A percentile compares a stretch with the other conserved stretches of the same genome.
Evolutionary conservation across 176 grass and related monocot species (phyloP).

Genomic region (Coix lacrymajobi): DNA sequence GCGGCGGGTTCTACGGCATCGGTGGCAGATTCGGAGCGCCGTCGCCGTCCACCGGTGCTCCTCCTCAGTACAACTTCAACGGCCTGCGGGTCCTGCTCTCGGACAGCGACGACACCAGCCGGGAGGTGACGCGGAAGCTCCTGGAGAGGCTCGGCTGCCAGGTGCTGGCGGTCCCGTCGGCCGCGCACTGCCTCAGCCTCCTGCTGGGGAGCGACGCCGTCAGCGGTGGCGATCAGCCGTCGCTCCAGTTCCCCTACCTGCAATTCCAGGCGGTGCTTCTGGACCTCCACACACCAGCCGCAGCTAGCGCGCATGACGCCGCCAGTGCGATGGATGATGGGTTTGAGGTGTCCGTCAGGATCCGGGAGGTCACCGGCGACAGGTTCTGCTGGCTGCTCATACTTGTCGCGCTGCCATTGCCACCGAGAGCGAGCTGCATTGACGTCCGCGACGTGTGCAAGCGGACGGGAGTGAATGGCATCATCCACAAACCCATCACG

Average conservation of each 20-base stretch:
- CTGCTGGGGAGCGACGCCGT: background rate
- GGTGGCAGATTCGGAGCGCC: background rate
- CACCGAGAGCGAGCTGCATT: background rate
- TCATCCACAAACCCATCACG: slow-evolving; percentile 12
- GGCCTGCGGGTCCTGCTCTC: slow-evolving; percentile 17
- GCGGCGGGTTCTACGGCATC: background rate
- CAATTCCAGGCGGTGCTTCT: background rate
- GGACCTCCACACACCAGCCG: background rate
- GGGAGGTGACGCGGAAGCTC: slow-evolving; percentile 23
- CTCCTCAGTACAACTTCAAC: slow-evolving; percentile 9
- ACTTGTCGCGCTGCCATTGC: background rate
- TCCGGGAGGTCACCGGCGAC: slow-evolving; percentile 13
- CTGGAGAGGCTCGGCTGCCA: slow-evolving; percentile 30
- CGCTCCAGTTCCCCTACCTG: slow-evolving; percentile 1
- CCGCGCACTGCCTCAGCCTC: background rate
- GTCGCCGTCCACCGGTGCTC: background rate
- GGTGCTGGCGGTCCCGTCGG: slow-evolving; percentile 8
- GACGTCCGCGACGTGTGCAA: slow-evolving; percentile 9
- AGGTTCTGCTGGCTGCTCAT: slow-evolving; percentile 11
- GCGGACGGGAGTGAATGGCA: slow-evolving; percentile 4
- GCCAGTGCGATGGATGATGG: background rate
- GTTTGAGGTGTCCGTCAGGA: slow-evolving; percentile 11
- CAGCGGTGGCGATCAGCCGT: background rate
- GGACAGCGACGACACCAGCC: background rate
- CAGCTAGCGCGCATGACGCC: background rate